phyloP scores from a whole-genome alignment of 2,329 filamentous ascomycete species.

The Colletotrichum falcatum region DNA sequence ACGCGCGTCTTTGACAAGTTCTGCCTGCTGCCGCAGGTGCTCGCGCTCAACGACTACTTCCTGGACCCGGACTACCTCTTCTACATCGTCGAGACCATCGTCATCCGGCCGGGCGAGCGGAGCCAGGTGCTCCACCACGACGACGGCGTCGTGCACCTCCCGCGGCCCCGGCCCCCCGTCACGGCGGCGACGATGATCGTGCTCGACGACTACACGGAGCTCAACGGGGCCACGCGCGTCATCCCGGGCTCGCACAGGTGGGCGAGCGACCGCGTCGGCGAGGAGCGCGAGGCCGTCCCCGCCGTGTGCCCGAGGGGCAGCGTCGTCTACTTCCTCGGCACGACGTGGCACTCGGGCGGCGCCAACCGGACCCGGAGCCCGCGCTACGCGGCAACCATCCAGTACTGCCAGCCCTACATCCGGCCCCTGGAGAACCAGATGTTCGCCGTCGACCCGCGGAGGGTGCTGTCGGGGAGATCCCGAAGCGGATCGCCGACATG shows the following conservation, averaged over 20 bases:
- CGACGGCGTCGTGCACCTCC: slow-evolving; percentile 47
- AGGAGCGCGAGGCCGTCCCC: slow-evolving; percentile 47
- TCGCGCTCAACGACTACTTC: slow-evolving; percentile 55
- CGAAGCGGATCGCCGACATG: slow-evolving; percentile 44
- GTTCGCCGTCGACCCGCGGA: slow-evolving; percentile 48
- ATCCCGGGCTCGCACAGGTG: slow-evolving; percentile 52
- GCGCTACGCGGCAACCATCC: slow-evolving; percentile 53
- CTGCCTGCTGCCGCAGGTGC: slow-evolving; percentile 48
- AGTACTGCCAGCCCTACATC: slow-evolving; percentile 57
- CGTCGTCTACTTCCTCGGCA: slow-evolving; percentile 51
- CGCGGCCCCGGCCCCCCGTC: slow-evolving; percentile 50
- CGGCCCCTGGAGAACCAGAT: slow-evolving; percentile 52
- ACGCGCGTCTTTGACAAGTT: slow-evolving; percentile 54
- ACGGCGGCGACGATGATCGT: slow-evolving; percentile 49
- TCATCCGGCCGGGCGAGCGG: slow-evolving; percentile 53
- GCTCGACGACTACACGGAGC: slow-evolving; percentile 49
- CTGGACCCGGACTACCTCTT: slow-evolving; percentile 53
- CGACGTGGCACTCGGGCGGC: slow-evolving; percentile 54
- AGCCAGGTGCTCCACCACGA: slow-evolving; percentile 52
- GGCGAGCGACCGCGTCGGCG: slow-evolving; percentile 44
- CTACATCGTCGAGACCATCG: slow-evolving; percentile 52
- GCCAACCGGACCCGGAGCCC: slow-evolving; percentile 47
- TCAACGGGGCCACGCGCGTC: slow-evolving; percentile 51
- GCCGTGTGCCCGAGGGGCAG: slow-evolving; percentile 52
- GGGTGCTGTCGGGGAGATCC: slow-evolving; percentile 39